These are phyloP conservation scores for Aspergillus sp. DNA, from an alignment of 2,329 filamentous ascomycete species.

Conservation along the genomic window DNA sequence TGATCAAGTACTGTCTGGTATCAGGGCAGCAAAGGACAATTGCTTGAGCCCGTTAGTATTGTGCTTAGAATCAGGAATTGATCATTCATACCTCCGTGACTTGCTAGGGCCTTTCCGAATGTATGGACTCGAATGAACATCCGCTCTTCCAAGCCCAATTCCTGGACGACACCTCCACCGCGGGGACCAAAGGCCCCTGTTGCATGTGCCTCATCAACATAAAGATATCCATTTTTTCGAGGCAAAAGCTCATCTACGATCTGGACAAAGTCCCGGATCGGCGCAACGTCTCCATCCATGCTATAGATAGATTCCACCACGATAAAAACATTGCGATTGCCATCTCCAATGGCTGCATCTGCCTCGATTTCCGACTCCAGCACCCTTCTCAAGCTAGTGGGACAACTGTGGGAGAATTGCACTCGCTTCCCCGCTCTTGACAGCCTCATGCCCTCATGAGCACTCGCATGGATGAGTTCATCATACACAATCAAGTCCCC, in stretches of 20 bases:
- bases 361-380: slow-evolving; percentile 25
- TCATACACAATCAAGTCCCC: slow-evolving; percentile 67
- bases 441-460: slow-evolving; percentile 70
- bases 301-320: slow-evolving; percentile 70
- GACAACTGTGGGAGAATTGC: slow-evolving; percentile 46
- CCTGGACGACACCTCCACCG: slow-evolving; percentile 47
- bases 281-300: slow-evolving; percentile 75
- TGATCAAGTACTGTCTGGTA: slow-evolving; percentile 63
- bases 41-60: slow-evolving; percentile 34
- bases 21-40: slow-evolving; percentile 58
- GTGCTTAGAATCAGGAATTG: slow-evolving; percentile 7
- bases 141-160: slow-evolving; percentile 46
- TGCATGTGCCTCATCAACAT: slow-evolving; percentile 55
- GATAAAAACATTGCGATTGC: slow-evolving; percentile 57
- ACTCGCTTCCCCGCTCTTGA: slow-evolving; percentile 50
- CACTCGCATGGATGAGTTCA: slow-evolving; percentile 71
- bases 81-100: slow-evolving; percentile 59
- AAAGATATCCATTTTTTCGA: slow-evolving; percentile 50
- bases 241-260: slow-evolving; percentile 55
- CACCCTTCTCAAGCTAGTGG: slow-evolving; percentile 31
- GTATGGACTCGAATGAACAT: slow-evolving; percentile 50
- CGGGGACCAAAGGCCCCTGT: slow-evolving; percentile 47
- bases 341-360: slow-evolving; percentile 30
- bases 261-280: slow-evolving; percentile 56
- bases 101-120: slow-evolving; percentile 52